These are phyloP conservation scores for Penicillium sp. DNA, from an alignment of 2,329 filamentous ascomycete genomes.

Conservation along the genomic window DNA sequence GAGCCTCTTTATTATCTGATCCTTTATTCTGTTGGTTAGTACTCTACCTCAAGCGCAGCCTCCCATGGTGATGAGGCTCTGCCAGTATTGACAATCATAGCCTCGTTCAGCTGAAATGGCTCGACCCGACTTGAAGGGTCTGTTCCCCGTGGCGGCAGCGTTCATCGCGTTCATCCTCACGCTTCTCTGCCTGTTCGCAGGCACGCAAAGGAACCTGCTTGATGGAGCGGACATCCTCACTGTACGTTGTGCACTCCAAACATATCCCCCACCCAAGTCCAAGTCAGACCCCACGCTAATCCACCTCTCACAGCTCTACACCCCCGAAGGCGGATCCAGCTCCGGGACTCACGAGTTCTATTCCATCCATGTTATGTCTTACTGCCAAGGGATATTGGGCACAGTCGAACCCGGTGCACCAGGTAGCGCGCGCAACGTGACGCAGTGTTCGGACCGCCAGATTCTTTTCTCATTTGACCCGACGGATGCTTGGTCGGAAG, in stretches of 20 bases:
- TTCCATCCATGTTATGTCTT: slow-evolving; percentile 60
- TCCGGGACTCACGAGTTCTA: slow-evolving; percentile 63
- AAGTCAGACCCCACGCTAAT: background rate
- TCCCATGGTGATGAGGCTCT: background rate
- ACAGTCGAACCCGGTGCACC: slow-evolving; percentile 41
- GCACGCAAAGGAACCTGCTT: slow-evolving; percentile 57
- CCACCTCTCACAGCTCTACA: slow-evolving; percentile 33
- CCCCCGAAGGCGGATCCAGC: slow-evolving; percentile 40
- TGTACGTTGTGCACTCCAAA: slow-evolving; percentile 35
- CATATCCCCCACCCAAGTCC: background rate
- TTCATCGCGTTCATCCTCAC: slow-evolving; percentile 58
- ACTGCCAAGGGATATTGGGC: slow-evolving; percentile 52
- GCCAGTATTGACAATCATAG: background rate
- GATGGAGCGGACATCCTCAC: slow-evolving; percentile 59
- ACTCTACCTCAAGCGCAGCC: background rate
- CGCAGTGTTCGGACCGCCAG: slow-evolving; percentile 54
- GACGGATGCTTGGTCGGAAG: slow-evolving; percentile 48
- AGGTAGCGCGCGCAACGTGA: slow-evolving; percentile 48
- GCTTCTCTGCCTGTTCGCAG: slow-evolving; percentile 63
- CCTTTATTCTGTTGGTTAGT: background rate
- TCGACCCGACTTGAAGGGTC: slow-evolving; percentile 7
- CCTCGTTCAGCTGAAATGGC: background rate
- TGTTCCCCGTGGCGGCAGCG: slow-evolving; percentile 54
- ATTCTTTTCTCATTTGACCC: slow-evolving; percentile 61
- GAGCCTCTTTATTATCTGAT: background rate